Percentiles rank a stretch among this genome's conserved stretches.
phyloP scores from a whole-genome alignment of 2,329 filamentous ascomycete species.

The Stromatinia cepivora region DNA sequence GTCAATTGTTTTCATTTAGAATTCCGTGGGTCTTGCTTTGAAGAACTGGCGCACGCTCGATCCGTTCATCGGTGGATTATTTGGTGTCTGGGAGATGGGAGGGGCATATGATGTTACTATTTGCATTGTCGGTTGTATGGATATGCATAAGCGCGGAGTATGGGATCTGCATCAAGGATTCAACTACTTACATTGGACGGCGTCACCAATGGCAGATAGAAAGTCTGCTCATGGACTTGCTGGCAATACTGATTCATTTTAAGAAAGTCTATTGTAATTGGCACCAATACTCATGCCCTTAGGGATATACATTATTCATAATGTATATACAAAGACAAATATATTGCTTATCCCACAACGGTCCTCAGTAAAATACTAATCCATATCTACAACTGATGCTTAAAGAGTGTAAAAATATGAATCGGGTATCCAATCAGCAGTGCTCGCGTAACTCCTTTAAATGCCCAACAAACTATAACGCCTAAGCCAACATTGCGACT shows the following conservation, averaged over 20 bases:
- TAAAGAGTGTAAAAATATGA: constrained; percentile 13
- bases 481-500: constrained; percentile 39
- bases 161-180: not conserved
- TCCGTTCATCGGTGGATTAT: not conserved
- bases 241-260: not conserved
- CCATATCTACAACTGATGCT: constrained; percentile 9
- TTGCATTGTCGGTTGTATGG: not conserved
- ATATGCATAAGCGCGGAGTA: constrained; percentile 25
- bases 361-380: not conserved
- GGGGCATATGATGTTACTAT: not conserved
- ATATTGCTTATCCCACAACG: not conserved
- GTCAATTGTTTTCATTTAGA: not conserved
- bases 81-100: constrained; percentile 1
- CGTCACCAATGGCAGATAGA: not conserved
- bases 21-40: not conserved
- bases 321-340: not conserved
- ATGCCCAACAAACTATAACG: constrained; percentile 28
- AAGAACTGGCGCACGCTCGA: not conserved
- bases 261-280: not conserved
- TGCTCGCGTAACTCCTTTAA: constrained; percentile 34
- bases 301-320: not conserved
- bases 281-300: not conserved
- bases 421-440: constrained; percentile 32
- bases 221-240: not conserved
- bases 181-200: constrained; percentile 18